These are phyloP conservation scores for Suhomyces sp. DNA, from an alignment of 805 yeast genomes.

Conservation along the genomic window DNA sequence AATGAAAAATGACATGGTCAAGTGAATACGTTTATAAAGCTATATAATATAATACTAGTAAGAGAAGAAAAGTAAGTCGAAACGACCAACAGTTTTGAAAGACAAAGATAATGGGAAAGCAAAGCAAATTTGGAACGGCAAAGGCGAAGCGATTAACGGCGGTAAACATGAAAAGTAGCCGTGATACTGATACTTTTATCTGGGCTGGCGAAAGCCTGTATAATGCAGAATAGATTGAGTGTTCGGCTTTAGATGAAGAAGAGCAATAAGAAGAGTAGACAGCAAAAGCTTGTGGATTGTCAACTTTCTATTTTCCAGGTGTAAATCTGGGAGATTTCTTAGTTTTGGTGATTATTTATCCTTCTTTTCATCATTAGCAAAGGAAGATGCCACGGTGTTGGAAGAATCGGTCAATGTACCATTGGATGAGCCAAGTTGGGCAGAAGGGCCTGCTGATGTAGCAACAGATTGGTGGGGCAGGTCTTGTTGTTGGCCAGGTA, in stretches of 20 bases:
- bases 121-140: not conserved
- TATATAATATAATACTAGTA: not conserved
- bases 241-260: not conserved
- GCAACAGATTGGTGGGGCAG: constrained; percentile 1
- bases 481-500: constrained; percentile 2
- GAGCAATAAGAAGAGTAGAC: not conserved
- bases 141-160: not conserved
- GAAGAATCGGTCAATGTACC: not conserved
- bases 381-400: not conserved
- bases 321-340: not conserved
- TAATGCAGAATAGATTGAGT: not conserved
- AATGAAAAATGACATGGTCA: not conserved
- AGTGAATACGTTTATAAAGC: not conserved
- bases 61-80: not conserved
- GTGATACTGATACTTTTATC: not conserved
- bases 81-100: not conserved
- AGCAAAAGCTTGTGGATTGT: not conserved
- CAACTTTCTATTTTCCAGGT: not conserved
- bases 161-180: not conserved
- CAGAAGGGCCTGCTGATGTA: not conserved
- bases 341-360: not conserved
- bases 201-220: not conserved
- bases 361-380: constrained; percentile 1
- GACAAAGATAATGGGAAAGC: not conserved
- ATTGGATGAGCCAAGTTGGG: not conserved